These are phyloP conservation scores for Lichina pygmaea DNA, from an alignment of 495 filamentous ascomycete species.

Conservation along the genomic window DNA sequence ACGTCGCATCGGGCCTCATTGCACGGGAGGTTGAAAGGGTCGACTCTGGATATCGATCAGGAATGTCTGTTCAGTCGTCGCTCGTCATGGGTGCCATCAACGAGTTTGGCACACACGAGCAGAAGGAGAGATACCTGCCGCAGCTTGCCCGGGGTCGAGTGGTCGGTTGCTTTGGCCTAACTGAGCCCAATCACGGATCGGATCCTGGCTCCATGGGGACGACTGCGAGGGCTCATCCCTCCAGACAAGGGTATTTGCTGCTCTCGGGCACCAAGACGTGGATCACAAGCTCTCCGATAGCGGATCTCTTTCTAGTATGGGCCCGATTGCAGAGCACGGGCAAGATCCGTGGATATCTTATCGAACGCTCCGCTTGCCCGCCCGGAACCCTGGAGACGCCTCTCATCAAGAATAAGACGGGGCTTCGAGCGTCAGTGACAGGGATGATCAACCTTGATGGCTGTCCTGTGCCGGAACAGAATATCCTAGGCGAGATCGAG, in stretches of 20 bases:
- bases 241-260: slow-evolving; percentile 59
- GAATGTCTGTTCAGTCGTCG: slow-evolving; percentile 88
- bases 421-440: slow-evolving; percentile 74
- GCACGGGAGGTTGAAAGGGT: slow-evolving; percentile 90
- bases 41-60: slow-evolving; percentile 83
- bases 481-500: slow-evolving; percentile 84
- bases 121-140: slow-evolving; percentile 71
- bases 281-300: slow-evolving; percentile 95
- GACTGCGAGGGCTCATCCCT: slow-evolving; percentile 58
- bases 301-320: slow-evolving; percentile 81
- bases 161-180: slow-evolving; percentile 78
- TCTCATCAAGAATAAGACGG: slow-evolving; percentile 82
- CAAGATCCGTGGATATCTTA: slow-evolving; percentile 83
- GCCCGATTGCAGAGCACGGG: slow-evolving; percentile 73
- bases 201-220: slow-evolving; percentile 95
- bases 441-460: slow-evolving; percentile 93
- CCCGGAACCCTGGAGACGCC: slow-evolving; percentile 80
- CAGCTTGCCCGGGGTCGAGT: slow-evolving; percentile 66
- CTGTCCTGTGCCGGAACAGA: slow-evolving; percentile 66
- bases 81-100: slow-evolving; percentile 92
- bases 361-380: slow-evolving; percentile 59
- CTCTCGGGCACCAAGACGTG: slow-evolving; percentile 82
- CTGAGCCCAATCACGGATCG: slow-evolving; percentile 92
- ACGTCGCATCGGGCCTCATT: slow-evolving; percentile 76
- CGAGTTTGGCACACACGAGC: slow-evolving; percentile 71